A percentile compares a stretch with the other conserved stretches of the same genome.
These are phyloP conservation scores for Trifolium pratense DNA, from an alignment of 306 rosid genomes.

Conservation along the genomic window DNA sequence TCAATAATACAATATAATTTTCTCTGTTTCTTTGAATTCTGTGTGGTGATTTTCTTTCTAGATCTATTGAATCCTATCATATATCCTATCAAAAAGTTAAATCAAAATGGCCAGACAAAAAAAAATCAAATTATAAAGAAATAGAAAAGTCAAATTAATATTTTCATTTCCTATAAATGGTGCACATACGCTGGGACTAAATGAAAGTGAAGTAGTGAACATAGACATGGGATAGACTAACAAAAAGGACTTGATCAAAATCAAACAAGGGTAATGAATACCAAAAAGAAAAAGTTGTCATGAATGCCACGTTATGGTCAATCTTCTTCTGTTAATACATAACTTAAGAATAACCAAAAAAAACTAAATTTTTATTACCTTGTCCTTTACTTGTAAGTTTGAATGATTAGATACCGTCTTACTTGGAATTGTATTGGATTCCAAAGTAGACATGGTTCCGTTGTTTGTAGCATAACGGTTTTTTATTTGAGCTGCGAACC, in stretches of 20 bases:
- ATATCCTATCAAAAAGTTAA: slow-evolving; percentile 20
- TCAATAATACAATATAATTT: too few species aligned
- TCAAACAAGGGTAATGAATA: not conserved
- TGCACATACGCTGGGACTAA: slow-evolving; percentile 3
- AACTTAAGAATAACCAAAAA: slow-evolving; percentile 35
- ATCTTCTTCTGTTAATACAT: slow-evolving; percentile 24
- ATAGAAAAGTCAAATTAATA: not conserved
- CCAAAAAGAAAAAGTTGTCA: slow-evolving; percentile 5
- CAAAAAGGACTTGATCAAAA: slow-evolving; percentile 14
- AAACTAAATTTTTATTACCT: slow-evolving; percentile 59
- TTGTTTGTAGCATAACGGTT: slow-evolving; percentile 55
- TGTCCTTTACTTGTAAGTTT: slow-evolving; percentile 59
- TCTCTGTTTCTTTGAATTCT: too few species aligned
- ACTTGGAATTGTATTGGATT: slow-evolving; percentile 49
- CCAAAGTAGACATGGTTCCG: slow-evolving; percentile 61
- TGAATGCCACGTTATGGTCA: slow-evolving; percentile 25
- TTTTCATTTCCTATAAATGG: slow-evolving; percentile 3
- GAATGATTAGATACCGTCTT: slow-evolving; percentile 56
- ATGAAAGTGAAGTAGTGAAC: slow-evolving; percentile 3
- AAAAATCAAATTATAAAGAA: slow-evolving; percentile 5
- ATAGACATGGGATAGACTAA: not conserved
- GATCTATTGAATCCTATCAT: too few species aligned
- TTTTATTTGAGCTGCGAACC: slow-evolving; percentile 59
- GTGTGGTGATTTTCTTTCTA: too few species aligned
- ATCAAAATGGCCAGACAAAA: slow-evolving; percentile 25